These are phyloP conservation scores for Gossypium davidsonii DNA, from an alignment of 441 rosid species.

Conservation along the genomic window DNA sequence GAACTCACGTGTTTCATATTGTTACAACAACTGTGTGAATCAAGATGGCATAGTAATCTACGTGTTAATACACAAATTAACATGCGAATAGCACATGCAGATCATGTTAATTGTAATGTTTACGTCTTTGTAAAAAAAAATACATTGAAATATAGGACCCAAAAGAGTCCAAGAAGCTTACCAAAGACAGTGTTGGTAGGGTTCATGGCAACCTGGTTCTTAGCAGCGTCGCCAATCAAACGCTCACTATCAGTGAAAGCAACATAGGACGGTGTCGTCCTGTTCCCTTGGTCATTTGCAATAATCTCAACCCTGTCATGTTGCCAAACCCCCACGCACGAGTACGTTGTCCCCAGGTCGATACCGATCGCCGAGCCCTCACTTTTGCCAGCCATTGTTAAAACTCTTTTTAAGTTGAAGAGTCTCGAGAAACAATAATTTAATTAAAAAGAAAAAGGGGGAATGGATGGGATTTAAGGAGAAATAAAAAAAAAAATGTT, in stretches of 20 bases:
- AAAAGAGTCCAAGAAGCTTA: constrained; percentile 1
- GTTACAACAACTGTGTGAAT: no score
- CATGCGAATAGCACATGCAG: not conserved
- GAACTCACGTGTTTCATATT: no score
- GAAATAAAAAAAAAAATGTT: not conserved
- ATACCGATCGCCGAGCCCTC: constrained; percentile 8
- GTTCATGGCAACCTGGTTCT: constrained; percentile 53
- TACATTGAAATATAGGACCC: not conserved
- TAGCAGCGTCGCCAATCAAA: constrained; percentile 31
- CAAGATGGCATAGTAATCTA: not conserved
- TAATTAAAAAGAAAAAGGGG: no score
- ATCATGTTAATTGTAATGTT: not conserved
- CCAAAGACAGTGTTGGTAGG: constrained; percentile 46
- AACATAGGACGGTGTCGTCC: constrained; percentile 43
- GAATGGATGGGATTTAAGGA: no score
- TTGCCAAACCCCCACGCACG: constrained; percentile 44
- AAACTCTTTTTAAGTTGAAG: not conserved
- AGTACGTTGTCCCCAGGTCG: constrained; percentile 10
- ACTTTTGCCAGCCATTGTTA: constrained; percentile 11
- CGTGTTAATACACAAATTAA: not conserved
- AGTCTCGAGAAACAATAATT: not conserved
- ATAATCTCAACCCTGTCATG: constrained; percentile 47
- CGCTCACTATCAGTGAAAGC: constrained; percentile 50
- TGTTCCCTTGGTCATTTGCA: constrained; percentile 44
- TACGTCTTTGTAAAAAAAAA: not conserved